A percentile compares a stretch with the other conserved stretches of the same genome.
These are phyloP conservation scores for Boletus rex-veris DNA, from an alignment of 768 basidiomycete genomes.

Conservation along the genomic window DNA sequence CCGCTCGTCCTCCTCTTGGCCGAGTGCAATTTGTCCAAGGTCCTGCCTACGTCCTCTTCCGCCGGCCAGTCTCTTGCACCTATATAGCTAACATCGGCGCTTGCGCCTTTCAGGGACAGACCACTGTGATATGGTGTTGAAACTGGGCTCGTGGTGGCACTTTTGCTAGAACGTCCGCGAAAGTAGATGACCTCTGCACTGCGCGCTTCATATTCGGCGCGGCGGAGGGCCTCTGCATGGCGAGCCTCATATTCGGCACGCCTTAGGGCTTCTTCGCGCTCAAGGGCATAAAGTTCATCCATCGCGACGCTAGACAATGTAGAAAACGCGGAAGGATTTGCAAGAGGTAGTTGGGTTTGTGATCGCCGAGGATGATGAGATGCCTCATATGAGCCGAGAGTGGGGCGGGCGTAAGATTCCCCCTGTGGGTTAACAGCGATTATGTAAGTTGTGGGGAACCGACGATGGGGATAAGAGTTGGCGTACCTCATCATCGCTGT, in stretches of 20 bases:
- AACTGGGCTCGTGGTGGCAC: conserved; percentile 66
- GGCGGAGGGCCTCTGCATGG: conserved; percentile 63
- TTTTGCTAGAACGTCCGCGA: conserved; percentile 47
- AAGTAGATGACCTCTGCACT: conserved; percentile 45
- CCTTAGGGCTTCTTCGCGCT: conserved; percentile 78
- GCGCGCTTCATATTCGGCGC: conserved; percentile 58
- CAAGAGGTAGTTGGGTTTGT: conserved; percentile 24
- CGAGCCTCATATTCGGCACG: conserved; percentile 84
- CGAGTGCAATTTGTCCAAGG: conserved; percentile 24
- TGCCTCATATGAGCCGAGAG: conserved; percentile 45
- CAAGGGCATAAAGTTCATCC: conserved; percentile 86
- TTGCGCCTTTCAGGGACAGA: conserved; percentile 16
- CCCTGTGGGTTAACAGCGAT: conserved; percentile 32
- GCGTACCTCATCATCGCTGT: conserved; percentile 81
- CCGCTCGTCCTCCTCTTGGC: conserved; percentile 50
- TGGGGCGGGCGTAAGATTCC: conserved; percentile 60
- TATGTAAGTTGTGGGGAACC: conserved; percentile 29
- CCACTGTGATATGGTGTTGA: conserved; percentile 38
- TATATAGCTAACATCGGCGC: conserved; percentile 41
- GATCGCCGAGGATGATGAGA: conserved; percentile 29
- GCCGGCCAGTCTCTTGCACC: conserved; percentile 37
- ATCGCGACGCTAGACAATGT: conserved; percentile 74
- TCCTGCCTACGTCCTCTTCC: conserved; percentile 27
- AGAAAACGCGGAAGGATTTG: conserved; percentile 53
- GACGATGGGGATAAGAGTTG: conserved; percentile 7